Percentiles rank a stretch among this genome's conserved stretches.
These are phyloP conservation scores for Omphalotus guepiniiformis DNA, from an alignment of 768 basidiomycete genomes.

Conservation along the genomic window DNA sequence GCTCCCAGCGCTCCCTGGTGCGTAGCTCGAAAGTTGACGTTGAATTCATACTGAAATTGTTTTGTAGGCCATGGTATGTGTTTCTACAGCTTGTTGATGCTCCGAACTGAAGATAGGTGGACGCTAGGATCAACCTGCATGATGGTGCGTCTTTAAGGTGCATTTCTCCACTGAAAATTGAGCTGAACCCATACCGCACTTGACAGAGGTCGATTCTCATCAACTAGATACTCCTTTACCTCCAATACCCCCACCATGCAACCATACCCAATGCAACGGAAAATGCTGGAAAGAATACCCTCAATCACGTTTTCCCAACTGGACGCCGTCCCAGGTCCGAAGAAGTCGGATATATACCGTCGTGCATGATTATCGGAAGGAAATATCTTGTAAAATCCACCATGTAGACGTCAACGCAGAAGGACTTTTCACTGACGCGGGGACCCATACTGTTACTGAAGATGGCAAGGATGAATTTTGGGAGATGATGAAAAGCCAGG, in stretches of 20 bases:
- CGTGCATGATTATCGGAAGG: slow-evolving; percentile 25
- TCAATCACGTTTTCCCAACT: slow-evolving; percentile 50
- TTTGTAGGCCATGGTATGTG: too few relatives aligned
- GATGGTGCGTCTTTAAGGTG: too few relatives aligned
- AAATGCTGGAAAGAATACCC: slow-evolving; percentile 33
- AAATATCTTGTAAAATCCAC: slow-evolving; percentile 27
- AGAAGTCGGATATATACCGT: slow-evolving; percentile 32
- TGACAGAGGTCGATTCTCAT: slow-evolving; percentile 30
- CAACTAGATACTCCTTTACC: slow-evolving; percentile 23
- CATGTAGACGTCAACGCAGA: slow-evolving; percentile 36
- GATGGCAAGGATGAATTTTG: slow-evolving; percentile 28
- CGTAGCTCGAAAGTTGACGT: not conserved
- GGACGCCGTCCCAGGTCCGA: slow-evolving; percentile 43
- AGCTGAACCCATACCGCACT: too few relatives aligned
- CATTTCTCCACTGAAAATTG: too few relatives aligned
- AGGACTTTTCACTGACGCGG: slow-evolving; percentile 30
- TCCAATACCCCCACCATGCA: slow-evolving; percentile 11
- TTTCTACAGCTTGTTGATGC: too few relatives aligned
- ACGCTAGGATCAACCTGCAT: slow-evolving; percentile 15
- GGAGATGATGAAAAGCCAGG: slow-evolving; percentile 33
- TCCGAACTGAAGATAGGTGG: too few relatives aligned
- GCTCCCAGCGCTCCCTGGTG: slow-evolving; percentile 35
- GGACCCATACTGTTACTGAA: slow-evolving; percentile 17
- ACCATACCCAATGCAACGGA: slow-evolving; percentile 6
- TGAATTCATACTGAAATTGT: too few relatives aligned